phyloP scores from a whole-genome alignment of 2,329 filamentous ascomycete genomes.

The Pestalotiopsis sp. region DNA sequence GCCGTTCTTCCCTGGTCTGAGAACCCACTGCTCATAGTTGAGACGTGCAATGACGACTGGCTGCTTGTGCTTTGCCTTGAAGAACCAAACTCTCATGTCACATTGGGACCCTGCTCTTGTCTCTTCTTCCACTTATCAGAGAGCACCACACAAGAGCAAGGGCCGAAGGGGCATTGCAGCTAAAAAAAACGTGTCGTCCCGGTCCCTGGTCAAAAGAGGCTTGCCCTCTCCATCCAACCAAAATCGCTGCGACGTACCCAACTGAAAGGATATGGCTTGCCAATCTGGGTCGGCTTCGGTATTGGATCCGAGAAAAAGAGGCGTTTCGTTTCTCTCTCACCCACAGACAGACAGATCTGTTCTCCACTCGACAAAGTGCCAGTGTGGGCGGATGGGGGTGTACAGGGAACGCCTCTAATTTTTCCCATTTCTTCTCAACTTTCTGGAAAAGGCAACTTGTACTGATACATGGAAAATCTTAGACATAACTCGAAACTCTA shows the following conservation, averaged over 20 bases:
- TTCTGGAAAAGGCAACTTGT: too few relatives aligned
- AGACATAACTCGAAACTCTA: too few relatives aligned
- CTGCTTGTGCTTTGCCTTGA: neutral
- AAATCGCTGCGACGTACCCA: neutral
- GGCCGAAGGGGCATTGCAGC: neutral
- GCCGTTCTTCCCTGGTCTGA: neutral
- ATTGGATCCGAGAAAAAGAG: neutral
- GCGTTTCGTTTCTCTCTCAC: neutral
- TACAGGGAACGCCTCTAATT: too few relatives aligned
- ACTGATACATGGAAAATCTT: too few relatives aligned
- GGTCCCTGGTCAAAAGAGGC: neutral
- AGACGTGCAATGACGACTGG: neutral
- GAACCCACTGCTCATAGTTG: too few relatives aligned
- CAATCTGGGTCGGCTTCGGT: conserved; percentile 1
- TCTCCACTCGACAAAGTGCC: neutral
- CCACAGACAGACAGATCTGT: neutral
- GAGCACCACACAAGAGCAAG: neutral
- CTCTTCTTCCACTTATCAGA: neutral
- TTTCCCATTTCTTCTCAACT: too few relatives aligned
- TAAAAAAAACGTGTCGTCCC: neutral
- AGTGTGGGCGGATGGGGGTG: neutral
- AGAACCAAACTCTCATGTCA: neutral
- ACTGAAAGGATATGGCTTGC: conserved; percentile 7
- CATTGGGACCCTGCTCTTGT: neutral
- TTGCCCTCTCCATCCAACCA: neutral